Conservation (phyloP, 2,329 filamentous ascomycete genomes). For the Aspergillus eucalypticola region DNA sequence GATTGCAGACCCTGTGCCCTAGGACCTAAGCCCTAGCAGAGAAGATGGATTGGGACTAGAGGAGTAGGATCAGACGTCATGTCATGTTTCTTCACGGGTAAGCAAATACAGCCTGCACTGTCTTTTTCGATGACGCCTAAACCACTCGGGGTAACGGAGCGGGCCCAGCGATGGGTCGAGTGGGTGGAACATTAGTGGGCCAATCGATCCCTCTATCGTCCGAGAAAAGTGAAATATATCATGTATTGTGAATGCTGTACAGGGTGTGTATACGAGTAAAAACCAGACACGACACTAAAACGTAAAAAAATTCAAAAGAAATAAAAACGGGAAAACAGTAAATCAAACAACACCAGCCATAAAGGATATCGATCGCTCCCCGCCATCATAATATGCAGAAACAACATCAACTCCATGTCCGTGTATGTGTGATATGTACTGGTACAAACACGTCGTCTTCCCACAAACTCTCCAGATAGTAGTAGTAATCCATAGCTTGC, state of each 20-base stretch:
- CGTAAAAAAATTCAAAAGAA: not conserved
- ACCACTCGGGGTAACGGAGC: too few species aligned
- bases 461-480: not conserved
- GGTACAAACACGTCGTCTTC: conserved; percentile 12
- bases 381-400: conserved; percentile 15
- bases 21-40: conserved; percentile 27
- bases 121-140: too few species aligned
- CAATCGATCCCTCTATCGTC: not conserved
- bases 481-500: not conserved
- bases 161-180: too few species aligned
- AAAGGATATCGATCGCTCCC: conserved; percentile 13
- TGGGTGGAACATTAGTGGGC: not conserved
- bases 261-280: not conserved
- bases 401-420: conserved; percentile 22
- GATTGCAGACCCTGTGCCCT: conserved; percentile 22
- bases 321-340: not conserved
- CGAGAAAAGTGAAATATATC: not conserved
- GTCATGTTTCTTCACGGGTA: not conserved
- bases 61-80: conserved; percentile 12
- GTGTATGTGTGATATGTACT: conserved; percentile 20
- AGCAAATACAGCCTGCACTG: not conserved
- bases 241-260: not conserved
- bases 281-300: not conserved
- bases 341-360: conserved; percentile 3
- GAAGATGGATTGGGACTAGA: not conserved